A percentile compares a stretch with the other conserved stretches of the same genome.
phyloP scores from a whole-genome alignment of 2,329 filamentous ascomycete species.

The Fusarium beomiforme region DNA sequence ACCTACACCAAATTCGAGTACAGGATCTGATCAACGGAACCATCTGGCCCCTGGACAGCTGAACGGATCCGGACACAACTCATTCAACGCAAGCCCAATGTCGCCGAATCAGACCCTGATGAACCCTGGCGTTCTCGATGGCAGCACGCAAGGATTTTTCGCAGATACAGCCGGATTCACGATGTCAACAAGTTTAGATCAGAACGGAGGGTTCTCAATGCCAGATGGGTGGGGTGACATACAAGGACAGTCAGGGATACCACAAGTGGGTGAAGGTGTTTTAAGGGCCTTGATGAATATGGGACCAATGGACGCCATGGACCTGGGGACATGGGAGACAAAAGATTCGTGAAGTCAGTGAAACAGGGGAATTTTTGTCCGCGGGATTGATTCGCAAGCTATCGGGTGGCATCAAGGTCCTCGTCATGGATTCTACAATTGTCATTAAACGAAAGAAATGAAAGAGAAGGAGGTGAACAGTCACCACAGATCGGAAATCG shows the following conservation, averaged over 20 bases:
- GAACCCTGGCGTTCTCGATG: constrained; percentile 51
- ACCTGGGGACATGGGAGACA: constrained; percentile 60
- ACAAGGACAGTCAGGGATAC: constrained; percentile 58
- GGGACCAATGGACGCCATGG: constrained; percentile 70
- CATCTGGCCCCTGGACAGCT: constrained; percentile 46
- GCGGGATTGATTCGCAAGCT: background rate
- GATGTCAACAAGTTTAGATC: constrained; percentile 38
- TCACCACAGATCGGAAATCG: background rate
- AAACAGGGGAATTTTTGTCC: background rate
- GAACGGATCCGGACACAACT: constrained; percentile 53
- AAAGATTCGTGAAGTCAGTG: constrained; percentile 41
- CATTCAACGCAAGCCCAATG: constrained; percentile 64
- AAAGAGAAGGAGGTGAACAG: constrained; percentile 16
- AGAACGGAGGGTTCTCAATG: constrained; percentile 52
- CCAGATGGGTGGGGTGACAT: constrained; percentile 57
- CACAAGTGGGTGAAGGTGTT: constrained; percentile 66
- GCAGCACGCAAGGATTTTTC: constrained; percentile 53
- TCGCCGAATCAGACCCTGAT: constrained; percentile 55
- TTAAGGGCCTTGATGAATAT: constrained; percentile 67
- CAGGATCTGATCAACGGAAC: constrained; percentile 44
- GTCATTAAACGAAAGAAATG: background rate
- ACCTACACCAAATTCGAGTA: constrained; percentile 69
- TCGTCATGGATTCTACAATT: background rate
- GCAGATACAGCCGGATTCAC: constrained; percentile 52
- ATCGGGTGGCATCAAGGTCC: background rate